phyloP scores from a whole-genome alignment of 2,329 filamentous ascomycete genomes.

The Coniochaeta sp. region DNA sequence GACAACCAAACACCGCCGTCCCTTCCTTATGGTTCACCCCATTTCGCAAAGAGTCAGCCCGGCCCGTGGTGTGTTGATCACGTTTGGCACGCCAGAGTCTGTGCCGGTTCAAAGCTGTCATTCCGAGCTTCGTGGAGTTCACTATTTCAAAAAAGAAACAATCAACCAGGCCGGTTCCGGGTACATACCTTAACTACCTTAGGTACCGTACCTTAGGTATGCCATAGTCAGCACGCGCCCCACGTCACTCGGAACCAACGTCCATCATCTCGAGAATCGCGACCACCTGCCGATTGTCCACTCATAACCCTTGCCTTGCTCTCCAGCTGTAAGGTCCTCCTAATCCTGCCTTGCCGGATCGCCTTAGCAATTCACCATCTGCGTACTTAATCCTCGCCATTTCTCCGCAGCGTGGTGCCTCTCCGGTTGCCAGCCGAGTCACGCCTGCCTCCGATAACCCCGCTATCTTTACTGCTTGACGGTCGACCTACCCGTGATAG shows the following conservation, averaged over 20 bases:
- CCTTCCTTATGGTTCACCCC: no score
- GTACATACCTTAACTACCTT: no score
- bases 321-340: not conserved
- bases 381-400: not conserved
- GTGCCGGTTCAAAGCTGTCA: no score
- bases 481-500: not conserved
- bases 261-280: not conserved
- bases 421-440: not conserved
- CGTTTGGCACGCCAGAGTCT: no score
- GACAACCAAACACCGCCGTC: not conserved
- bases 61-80: no score
- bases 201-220: not conserved
- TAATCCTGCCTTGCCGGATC: not conserved
- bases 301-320: not conserved
- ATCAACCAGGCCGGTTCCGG: not conserved
- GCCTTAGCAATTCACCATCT: not conserved
- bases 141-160: no score
- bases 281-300: not conserved
- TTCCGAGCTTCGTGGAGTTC: no score
- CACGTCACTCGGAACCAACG: not conserved
- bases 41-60: no score
- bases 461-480: not conserved
- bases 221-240: not conserved
- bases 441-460: not conserved
- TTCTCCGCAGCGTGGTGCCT: not conserved